Conservation (phyloP, 352 stramenopile species). For the Pythium graminicola region DNA sequence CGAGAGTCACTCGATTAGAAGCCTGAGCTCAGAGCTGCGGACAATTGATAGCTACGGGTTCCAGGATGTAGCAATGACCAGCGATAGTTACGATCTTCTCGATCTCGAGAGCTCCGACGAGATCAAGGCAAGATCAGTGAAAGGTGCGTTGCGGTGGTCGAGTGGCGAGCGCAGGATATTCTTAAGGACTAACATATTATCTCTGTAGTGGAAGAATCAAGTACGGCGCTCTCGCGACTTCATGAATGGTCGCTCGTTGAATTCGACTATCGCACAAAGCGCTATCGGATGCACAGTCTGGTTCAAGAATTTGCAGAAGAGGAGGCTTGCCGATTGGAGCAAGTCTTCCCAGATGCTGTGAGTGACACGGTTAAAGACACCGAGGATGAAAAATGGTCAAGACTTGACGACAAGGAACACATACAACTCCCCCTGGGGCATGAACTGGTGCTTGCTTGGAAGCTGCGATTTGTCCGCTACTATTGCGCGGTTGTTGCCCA, state of each 20-base stretch:
- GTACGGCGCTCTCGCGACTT: conserved; percentile 47
- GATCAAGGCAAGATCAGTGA: conserved; percentile 39
- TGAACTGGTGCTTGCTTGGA: conserved; percentile 70
- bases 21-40: conserved; percentile 55
- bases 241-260: conserved; percentile 81
- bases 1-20: conserved; percentile 45
- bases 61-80: conserved; percentile 75
- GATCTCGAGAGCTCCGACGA: conserved; percentile 70
- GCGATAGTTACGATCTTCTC: conserved; percentile 67
- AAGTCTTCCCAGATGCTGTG: conserved; percentile 24
- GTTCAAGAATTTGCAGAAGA: conserved; percentile 81
- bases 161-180: background rate
- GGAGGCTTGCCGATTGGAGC: conserved; percentile 54
- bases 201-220: conserved; percentile 35
- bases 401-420: conserved; percentile 14
- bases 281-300: conserved; percentile 80
- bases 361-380: background rate
- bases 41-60: conserved; percentile 67
- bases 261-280: conserved; percentile 56
- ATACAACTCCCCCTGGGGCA: conserved; percentile 36
- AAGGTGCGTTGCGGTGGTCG: conserved; percentile 16
- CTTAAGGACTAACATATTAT: background rate
- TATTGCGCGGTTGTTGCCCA: conserved; percentile 77
- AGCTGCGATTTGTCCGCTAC: conserved; percentile 79
- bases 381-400: background rate